Base-by-base conservation (phyloP, 1,139 yeast genomes). In the Hyphopichia burtonii region DNA sequence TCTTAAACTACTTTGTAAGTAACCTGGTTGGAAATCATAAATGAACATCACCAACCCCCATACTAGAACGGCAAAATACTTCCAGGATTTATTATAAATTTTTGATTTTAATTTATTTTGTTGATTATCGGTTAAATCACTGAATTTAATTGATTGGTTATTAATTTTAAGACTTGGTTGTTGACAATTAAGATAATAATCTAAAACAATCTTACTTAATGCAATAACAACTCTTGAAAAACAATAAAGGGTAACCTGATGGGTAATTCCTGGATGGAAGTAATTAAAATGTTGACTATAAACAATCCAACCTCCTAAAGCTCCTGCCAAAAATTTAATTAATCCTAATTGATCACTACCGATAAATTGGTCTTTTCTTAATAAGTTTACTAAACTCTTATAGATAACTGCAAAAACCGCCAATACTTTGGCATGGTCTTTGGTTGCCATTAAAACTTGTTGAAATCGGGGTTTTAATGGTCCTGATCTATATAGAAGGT, bases 21-120 rank as follows among this genome's bases (percentile, higher is more conserved):
- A 76, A 40, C 74, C 74, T 7, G 86, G 85, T 48, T 85, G 84
- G 47, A 69, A 68, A 47, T 83, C 77, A 61, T 83, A 86, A 42
- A 86, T 70, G 53, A 78, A 72, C 93, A 86, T 85, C 39, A 86
- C 88, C 39, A 78, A 59, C 0, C 83, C 94, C 95, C 95, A 86
- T 9, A 83, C 72, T 7, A 81, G 47, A n/a, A 85, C 79, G 1
- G 91, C 85, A 57, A 83, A 80, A 41, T 76, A 61, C 38, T 80
- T 72, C 91, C 91, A 86, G 4, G 83, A 67, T 41, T 58, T 60
- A 48, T 67, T 66, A 51, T 75, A 71, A 22, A 76, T 57, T 36
- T 52, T 53, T 32, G 50, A 51, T 50, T 64, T 66, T 46, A 64
- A 61, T 49, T 62, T 71, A 55, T 50, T 62, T 52, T 61, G 67